Conservation (phyloP, 179 eudicot species). For the Nepenthes alata region DNA sequence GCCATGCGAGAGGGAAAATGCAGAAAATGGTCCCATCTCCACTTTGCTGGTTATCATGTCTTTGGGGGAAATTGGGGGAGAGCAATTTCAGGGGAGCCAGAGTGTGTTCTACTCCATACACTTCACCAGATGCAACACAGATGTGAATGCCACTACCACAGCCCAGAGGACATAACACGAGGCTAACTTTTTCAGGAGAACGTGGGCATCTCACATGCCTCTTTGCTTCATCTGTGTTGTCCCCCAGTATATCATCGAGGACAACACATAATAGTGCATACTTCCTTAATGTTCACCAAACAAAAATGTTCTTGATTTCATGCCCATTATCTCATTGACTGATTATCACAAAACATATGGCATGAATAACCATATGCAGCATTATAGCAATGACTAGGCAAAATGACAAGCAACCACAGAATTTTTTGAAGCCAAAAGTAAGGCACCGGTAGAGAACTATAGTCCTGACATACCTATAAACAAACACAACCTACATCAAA, state of each 20-base stretch:
- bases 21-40: slow-evolving; percentile 59
- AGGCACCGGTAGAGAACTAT: too few species aligned
- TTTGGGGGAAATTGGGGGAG: slow-evolving; percentile 81
- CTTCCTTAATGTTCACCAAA: too few species aligned
- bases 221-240: slow-evolving; percentile 74
- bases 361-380: too few species aligned
- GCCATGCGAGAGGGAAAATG: slow-evolving; percentile 92
- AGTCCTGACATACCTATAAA: too few species aligned
- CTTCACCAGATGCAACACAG: slow-evolving; percentile 91
- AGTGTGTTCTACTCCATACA: slow-evolving; percentile 77
- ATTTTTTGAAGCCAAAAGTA: too few species aligned
- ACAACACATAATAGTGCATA: neutral
- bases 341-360: too few species aligned
- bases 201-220: slow-evolving; percentile 95
- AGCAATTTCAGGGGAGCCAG: slow-evolving; percentile 66
- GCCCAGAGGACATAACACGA: slow-evolving; percentile 90
- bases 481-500: too few species aligned
- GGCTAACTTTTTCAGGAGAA: slow-evolving; percentile 89
- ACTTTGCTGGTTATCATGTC: slow-evolving; percentile 68
- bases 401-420: too few species aligned
- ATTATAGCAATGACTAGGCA: too few species aligned
- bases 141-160: slow-evolving; percentile 68
- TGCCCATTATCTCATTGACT: too few species aligned
- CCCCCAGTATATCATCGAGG: slow-evolving; percentile 30
- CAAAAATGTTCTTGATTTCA: too few species aligned